A percentile compares a stretch with the other conserved stretches of the same genome.
Evolutionary conservation across 352 stramenopile species (phyloP).

Genomic region (Globisporangium viniferum): DNA sequence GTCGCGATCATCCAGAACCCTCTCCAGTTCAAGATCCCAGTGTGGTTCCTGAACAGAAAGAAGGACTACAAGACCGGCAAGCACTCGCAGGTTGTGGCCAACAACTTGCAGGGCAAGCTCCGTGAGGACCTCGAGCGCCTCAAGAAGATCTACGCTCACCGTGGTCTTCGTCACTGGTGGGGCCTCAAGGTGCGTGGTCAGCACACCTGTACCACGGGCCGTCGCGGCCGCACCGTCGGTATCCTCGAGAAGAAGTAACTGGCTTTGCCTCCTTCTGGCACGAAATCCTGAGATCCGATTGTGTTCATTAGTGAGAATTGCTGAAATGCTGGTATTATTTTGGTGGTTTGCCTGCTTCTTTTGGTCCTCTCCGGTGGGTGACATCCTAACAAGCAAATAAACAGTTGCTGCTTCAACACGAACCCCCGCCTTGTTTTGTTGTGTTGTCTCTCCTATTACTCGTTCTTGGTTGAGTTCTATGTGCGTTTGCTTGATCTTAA

Average conservation of each 20-base stretch:
- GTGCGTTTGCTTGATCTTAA: neutral
- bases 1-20: conserved; percentile 99
- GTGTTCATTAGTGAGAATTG: conserved; percentile 49
- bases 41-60: conserved; percentile 99
- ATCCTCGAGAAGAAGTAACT: conserved; percentile 86
- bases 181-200: conserved; percentile 99
- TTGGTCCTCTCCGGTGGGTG: conserved; percentile 13
- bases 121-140: conserved; percentile 99
- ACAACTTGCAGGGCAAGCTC: conserved; percentile 98
- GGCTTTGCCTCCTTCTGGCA: conserved; percentile 18
- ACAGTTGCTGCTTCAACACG: conserved; percentile 24
- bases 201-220: conserved; percentile 99
- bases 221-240: conserved; percentile 83
- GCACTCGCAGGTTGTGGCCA: conserved; percentile 97
- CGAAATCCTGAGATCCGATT: conserved; percentile 16
- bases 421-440: neutral
- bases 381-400: conserved; percentile 20
- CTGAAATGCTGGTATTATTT: conserved; percentile 63
- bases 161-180: conserved; percentile 99
- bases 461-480: neutral
- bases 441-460: neutral
- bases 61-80: conserved; percentile 99
- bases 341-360: conserved; percentile 26
- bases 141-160: conserved; percentile 99
- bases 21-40: conserved; percentile 99